These are phyloP conservation scores for Cladophialophora immunda DNA, from an alignment of 2,329 filamentous ascomycete species.

Conservation along the genomic window DNA sequence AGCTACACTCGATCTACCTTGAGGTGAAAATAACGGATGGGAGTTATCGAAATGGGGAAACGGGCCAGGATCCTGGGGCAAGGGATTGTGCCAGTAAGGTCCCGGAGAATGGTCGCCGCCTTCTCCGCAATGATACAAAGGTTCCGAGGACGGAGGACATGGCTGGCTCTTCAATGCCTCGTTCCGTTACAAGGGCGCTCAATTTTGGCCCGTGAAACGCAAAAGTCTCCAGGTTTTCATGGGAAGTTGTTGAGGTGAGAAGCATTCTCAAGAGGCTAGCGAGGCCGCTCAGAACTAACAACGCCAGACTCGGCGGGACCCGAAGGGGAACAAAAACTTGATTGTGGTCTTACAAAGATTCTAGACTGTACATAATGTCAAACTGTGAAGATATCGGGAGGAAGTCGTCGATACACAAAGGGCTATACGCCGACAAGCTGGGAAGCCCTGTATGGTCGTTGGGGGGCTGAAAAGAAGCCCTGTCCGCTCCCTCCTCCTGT, in stretches of 20 bases:
- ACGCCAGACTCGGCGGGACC: background rate
- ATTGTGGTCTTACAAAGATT: background rate
- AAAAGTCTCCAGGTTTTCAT: no score
- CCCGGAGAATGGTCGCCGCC: background rate
- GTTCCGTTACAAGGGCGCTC: background rate
- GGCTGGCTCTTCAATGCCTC: no score
- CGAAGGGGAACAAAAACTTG: background rate
- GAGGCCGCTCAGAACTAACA: no score
- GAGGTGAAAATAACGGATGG: no score
- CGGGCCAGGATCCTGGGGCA: no score
- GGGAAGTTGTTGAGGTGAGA: no score
- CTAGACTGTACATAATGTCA: constrained; percentile 19
- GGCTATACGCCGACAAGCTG: constrained; percentile 18
- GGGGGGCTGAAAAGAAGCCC: background rate
- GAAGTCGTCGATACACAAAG: constrained; percentile 14
- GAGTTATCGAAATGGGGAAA: no score
- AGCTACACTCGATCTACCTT: no score
- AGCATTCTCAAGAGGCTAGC: no score
- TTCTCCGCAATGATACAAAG: background rate
- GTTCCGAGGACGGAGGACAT: background rate
- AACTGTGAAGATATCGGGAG: constrained; percentile 19
- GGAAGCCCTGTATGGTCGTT: background rate
- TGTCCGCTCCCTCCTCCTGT: background rate
- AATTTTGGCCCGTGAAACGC: no score
- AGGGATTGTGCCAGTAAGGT: background rate